Percentiles rank a stretch among this genome's conserved stretches.
These are phyloP conservation scores for Globisporangium solare DNA, from an alignment of 352 stramenopile genomes.

Conservation along the genomic window DNA sequence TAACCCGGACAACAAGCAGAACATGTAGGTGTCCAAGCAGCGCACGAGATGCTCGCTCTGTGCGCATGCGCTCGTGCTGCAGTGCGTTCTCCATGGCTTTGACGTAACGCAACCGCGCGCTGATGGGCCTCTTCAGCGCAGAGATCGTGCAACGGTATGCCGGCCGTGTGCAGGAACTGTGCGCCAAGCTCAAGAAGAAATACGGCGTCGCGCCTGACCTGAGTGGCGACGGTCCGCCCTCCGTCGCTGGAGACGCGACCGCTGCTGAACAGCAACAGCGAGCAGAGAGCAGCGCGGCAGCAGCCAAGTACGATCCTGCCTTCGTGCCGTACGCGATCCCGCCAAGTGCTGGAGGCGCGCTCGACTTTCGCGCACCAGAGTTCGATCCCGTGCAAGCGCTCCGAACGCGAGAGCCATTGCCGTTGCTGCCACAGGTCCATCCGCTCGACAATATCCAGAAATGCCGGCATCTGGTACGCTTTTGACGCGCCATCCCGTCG, in stretches of 20 bases:
- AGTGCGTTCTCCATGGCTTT: background rate
- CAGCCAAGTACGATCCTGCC: slow-evolving; percentile 26
- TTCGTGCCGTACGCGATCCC: slow-evolving; percentile 27
- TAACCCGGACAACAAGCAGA: slow-evolving; percentile 73
- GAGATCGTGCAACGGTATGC: slow-evolving; percentile 74
- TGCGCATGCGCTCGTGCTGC: background rate
- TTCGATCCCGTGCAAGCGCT: slow-evolving; percentile 65
- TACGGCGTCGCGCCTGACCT: slow-evolving; percentile 58
- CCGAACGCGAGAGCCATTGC: background rate
- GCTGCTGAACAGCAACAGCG: background rate
- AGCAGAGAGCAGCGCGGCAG: background rate
- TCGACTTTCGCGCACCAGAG: slow-evolving; percentile 46
- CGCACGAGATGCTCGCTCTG: background rate
- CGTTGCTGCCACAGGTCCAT: slow-evolving; percentile 22
- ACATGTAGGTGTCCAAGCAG: slow-evolving; percentile 45
- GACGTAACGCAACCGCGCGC: background rate
- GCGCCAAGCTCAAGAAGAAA: slow-evolving; percentile 73
- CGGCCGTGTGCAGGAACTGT: slow-evolving; percentile 54
- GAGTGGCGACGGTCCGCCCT: background rate
- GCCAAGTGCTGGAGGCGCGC: slow-evolving; percentile 8
- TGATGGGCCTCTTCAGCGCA: slow-evolving; percentile 19
- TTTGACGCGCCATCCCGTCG: background rate
- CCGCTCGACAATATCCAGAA: slow-evolving; percentile 89
- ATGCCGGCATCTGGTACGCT: slow-evolving; percentile 62
- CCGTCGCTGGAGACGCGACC: background rate